Percentiles rank a stretch among this genome's conserved stretches.
These are phyloP conservation scores for Spirogloea muscicola DNA, from an alignment of 139 green algal genomes.

Conservation along the genomic window DNA sequence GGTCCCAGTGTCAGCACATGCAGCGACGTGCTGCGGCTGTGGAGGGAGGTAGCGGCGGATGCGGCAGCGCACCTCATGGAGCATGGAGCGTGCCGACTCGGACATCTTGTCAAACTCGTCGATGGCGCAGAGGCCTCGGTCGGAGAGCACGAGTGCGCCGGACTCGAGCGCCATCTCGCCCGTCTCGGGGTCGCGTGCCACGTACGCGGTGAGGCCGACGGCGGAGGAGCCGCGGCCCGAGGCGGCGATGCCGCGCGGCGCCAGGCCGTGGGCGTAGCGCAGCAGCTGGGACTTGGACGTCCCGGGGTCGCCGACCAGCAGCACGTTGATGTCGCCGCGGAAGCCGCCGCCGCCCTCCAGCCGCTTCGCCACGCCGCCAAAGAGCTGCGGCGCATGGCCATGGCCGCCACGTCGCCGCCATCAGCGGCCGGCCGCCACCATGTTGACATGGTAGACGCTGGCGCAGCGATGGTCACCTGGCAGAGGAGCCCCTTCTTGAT, in stretches of 20 bases:
- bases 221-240: constrained; percentile 83
- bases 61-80: constrained; percentile 63
- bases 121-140: constrained; percentile 95
- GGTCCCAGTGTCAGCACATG: too few species aligned
- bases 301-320: constrained; percentile 93
- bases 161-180: constrained; percentile 91
- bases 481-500: constrained; percentile 87
- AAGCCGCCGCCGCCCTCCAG: constrained; percentile 23
- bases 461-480: constrained; percentile 50
- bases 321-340: constrained; percentile 92
- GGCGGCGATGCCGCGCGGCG: constrained; percentile 94
- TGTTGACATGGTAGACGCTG: too few species aligned
- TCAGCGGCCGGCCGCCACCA: too few species aligned
- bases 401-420: too few species aligned
- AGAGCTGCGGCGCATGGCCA: constrained; percentile 41
- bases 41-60: too few species aligned
- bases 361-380: constrained; percentile 49
- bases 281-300: constrained; percentile 95
- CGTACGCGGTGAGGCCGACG: constrained; percentile 94
- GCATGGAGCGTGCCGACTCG: constrained; percentile 80
- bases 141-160: constrained; percentile 89
- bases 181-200: constrained; percentile 86
- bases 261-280: constrained; percentile 89
- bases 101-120: constrained; percentile 99
- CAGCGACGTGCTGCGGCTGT: too few species aligned